phyloP scores from a whole-genome alignment of 2,329 filamentous ascomycete species.

The Colletotrichum horii region DNA sequence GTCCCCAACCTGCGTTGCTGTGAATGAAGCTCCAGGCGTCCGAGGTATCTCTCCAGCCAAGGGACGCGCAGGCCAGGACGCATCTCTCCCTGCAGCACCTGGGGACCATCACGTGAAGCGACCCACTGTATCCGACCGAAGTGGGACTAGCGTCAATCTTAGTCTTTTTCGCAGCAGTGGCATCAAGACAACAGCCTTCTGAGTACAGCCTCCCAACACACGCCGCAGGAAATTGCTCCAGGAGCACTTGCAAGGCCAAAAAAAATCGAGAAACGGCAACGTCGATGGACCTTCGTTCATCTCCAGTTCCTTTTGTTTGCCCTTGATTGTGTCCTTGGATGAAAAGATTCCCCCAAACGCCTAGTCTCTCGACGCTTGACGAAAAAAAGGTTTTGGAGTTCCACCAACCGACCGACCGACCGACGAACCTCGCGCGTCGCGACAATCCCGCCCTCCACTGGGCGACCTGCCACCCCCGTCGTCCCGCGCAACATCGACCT shows the following conservation, averaged over 20 bases:
- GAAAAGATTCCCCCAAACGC: conserved; percentile 35
- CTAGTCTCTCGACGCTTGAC: conserved; percentile 37
- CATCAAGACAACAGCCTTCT: conserved; percentile 43
- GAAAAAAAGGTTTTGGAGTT: conserved; percentile 42
- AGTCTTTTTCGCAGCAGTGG: conserved; percentile 32
- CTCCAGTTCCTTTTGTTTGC: conserved; percentile 12
- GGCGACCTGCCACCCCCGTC: conserved; percentile 22
- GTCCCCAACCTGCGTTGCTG: not conserved
- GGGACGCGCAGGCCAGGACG: not conserved
- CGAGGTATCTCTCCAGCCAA: not conserved
- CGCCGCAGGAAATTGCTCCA: conserved; percentile 23
- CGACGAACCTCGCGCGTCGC: conserved; percentile 25
- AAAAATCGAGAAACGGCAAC: conserved; percentile 13
- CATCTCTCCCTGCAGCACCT: not conserved
- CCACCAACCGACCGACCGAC: conserved; percentile 34
- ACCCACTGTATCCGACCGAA: not conserved
- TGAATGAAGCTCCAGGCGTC: not conserved
- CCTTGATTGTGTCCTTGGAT: conserved; percentile 23
- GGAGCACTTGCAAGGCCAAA: conserved; percentile 11
- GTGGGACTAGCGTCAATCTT: conserved; percentile 21
- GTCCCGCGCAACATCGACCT: conserved; percentile 14
- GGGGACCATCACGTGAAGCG: not conserved
- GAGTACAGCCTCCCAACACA: conserved; percentile 29
- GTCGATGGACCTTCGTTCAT: conserved; percentile 20
- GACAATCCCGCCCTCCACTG: conserved; percentile 23